Evolutionary conservation across 2,329 filamentous ascomycete genomes (phyloP).

Genomic region (Karstenula rhodostoma): DNA sequence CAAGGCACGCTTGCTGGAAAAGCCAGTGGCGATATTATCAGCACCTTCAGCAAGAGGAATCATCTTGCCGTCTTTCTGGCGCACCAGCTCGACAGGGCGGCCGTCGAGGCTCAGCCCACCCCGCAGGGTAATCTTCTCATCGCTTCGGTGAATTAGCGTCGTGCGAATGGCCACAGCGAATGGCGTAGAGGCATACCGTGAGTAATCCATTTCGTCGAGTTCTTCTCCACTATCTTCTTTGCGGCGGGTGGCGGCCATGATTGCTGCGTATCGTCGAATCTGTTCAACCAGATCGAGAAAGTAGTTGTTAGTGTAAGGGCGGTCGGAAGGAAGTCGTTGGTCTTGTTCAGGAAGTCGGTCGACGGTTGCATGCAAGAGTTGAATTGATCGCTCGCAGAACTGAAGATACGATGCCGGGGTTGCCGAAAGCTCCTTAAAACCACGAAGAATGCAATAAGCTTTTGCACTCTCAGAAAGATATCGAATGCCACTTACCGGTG

Average conservation of each 20-base stretch:
- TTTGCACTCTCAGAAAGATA: conserved; percentile 66
- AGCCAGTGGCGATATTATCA: conserved; percentile 64
- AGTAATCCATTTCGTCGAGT: conserved; percentile 60
- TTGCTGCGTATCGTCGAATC: conserved; percentile 86
- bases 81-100: conserved; percentile 82
- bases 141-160: conserved; percentile 51
- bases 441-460: conserved; percentile 68
- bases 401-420: conserved; percentile 80
- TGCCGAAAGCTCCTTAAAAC: conserved; percentile 74
- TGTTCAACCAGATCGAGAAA: conserved; percentile 96
- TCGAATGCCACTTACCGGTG: conserved; percentile 81
- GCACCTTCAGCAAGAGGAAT: conserved; percentile 73
- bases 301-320: conserved; percentile 94
- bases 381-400: conserved; percentile 90
- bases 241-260: conserved; percentile 78
- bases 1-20: conserved; percentile 61
- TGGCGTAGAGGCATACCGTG: conserved; percentile 48
- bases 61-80: conserved; percentile 79
- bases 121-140: conserved; percentile 79
- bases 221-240: conserved; percentile 66
- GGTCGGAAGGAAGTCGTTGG: conserved; percentile 82
- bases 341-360: conserved; percentile 86
- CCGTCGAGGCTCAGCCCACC: conserved; percentile 85
- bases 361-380: conserved; percentile 88
- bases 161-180: conserved; percentile 31